Base-by-base conservation (phyloP, 139 green algal species). In the Nannochloris sp. region DNA sequence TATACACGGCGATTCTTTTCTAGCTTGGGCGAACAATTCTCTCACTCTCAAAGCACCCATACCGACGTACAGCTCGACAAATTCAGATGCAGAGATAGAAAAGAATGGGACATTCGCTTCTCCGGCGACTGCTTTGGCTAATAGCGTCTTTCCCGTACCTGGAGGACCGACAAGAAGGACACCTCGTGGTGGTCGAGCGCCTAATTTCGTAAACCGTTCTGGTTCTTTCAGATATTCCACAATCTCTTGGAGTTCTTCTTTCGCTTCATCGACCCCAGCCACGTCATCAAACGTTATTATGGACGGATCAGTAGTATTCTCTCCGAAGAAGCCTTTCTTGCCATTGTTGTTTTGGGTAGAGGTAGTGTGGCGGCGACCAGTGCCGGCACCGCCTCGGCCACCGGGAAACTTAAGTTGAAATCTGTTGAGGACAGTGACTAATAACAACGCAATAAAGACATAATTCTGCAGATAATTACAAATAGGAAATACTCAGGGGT, bases 31-130 rank as follows among this genome's bases (percentile, higher is more conserved):
- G 72, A 96, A 96, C 23, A 96, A 81, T 71, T 86, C 76, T 4
- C 81, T 63, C 60, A 96, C 89, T 3, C 89, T 70, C 71, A 87
- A 83, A 1, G 89, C 89, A 12, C 89, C 89, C 87, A 95, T 92
- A 55, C 89, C 89, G 54, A 96, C 91, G 60, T 95, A 97, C 44
- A 97, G 73, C 83, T 97, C 88, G 60, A 95, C 85, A 75, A 95
- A 95, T 69, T 93, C 88, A 2, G 72, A 86, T 9, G 87, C 88
- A 32, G 69, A 76, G 60, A 90, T 90, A 77, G 59, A 82, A 77
- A 92, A 95, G 73, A 95, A 95, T 4, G 88, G 87, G 6, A 90
- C 87, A n/a, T 81, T 79, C 3, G 88, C 87, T 75, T 95, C 88
- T 19, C 87, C 76, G 15, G 80, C 77, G 25, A 85, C 78, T 29